Evolutionary conservation across 106 monocot species (phyloP), one percentile per base, ranked within the genome.

Genomic region (Cymbidium sinense): DNA sequence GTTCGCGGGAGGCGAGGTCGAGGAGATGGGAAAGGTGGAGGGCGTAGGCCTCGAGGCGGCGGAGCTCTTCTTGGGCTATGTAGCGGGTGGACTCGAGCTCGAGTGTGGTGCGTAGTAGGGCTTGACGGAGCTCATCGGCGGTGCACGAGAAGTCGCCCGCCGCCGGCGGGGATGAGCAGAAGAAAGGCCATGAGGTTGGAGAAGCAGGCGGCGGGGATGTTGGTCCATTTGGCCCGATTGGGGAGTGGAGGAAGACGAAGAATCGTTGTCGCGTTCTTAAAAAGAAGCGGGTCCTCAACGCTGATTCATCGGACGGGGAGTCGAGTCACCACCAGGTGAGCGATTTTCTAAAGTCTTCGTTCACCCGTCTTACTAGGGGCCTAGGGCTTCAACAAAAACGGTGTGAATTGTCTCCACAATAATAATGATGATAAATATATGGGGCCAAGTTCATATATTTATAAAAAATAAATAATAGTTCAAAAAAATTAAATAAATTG

Each of bases 81-180:
- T 71, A n/a, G 50, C 90, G 90, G 4, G 87, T 79, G 33, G 90
- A 82, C 12, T 87, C 82, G 31, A 90, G 83, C 85, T 90, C 87
- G 30, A 83, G 70, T 17, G 77, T 75, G 1, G 83, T 62, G 0
- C 83, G 75, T 0, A 87, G 51, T 19, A 90, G 85, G 47, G 85
- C 82, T 12, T 81, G 81, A 50, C 55, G 77, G 13, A 90, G 85
- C 27, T 87, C 76, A n/a, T 73, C 75, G 11, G 44, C 78, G 15
- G 17, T 4, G 50, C 2, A 23, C 27, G 19, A 27, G 28, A 0
- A 6, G 44, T 29, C 75, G 47, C 28, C 1, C 31, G 67, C 31
- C 0, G 12, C 11, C 13, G 69, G 69, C 17, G 31, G 69, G 5
- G n/a, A n/a, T n/a, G 29, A 17, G 27, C 18, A 29, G 31, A 69